phyloP scores from a whole-genome alignment of 139 green algal genomes.

The Trebouxia sp. region DNA sequence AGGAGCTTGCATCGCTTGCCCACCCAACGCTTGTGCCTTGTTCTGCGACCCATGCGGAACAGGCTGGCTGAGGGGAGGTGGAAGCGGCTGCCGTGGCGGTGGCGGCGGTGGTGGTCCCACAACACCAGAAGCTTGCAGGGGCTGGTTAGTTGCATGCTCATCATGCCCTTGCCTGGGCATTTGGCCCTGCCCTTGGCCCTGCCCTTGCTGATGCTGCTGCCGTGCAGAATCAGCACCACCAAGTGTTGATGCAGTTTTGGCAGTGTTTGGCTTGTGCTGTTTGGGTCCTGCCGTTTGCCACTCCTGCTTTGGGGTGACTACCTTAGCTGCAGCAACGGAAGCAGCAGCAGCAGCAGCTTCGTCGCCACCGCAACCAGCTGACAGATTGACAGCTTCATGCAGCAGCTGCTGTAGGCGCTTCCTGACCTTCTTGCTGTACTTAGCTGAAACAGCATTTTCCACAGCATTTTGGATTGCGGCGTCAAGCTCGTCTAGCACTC shows the following conservation, averaged over 20 bases:
- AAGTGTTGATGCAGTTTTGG: background rate
- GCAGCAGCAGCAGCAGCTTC: background rate
- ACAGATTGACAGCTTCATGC: constrained; percentile 14
- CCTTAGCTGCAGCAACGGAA: background rate
- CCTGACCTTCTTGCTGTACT: constrained; percentile 69
- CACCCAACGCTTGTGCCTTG: background rate
- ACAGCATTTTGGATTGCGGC: constrained; percentile 38
- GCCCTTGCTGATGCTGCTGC: background rate
- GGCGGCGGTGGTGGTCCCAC: background rate
- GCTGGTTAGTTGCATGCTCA: too few species aligned
- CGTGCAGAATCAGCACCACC: background rate
- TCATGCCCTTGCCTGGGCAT: too few species aligned
- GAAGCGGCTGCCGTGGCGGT: background rate
- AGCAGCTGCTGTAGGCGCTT: constrained; percentile 46
- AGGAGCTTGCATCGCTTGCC: background rate
- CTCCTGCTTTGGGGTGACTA: background rate
- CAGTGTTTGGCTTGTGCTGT: background rate
- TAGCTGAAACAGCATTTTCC: constrained; percentile 44
- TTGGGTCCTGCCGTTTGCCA: constrained; percentile 2
- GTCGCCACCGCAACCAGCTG: background rate
- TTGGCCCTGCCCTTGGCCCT: background rate
- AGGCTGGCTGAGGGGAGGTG: background rate
- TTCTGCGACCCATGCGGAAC: background rate
- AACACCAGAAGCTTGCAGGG: background rate
- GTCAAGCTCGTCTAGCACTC: constrained; percentile 44